Base-by-base conservation (phyloP, 2,329 filamentous ascomycete genomes). In the Raffaelea albimanens region DNA sequence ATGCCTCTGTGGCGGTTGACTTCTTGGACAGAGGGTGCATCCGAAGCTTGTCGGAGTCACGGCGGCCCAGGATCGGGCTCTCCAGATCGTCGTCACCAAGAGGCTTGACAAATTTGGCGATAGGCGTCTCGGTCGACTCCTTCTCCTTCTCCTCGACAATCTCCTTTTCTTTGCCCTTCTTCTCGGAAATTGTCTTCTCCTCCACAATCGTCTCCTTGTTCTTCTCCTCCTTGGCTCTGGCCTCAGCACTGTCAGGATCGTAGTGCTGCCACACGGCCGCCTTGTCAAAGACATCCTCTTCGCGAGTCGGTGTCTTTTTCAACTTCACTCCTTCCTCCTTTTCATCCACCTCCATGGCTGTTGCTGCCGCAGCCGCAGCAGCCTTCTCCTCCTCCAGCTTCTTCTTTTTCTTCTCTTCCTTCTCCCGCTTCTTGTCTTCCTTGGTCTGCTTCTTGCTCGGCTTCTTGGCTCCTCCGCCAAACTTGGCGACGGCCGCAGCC, bases 381-480 rank as follows among this genome's bases (percentile, higher is more conserved):
- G 31, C 9, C 22, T 41, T 41, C 40, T 44, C 42, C 20, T 44
- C 18, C 14, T 43, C 40, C 21, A 22, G 16, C n/a, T 23, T 21
- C 31, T 41, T 39, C 5, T 23, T 34, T 44, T 44, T 46, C 33
- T 51, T 43, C 13, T 46, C 46, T 25, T 33, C 46, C 13, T 49
- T 44, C 2, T 23, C 25, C 5, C 5, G 10, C 14, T 20, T 31
- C 39, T 34, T 39, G 31, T 39, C 54, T 10, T 45, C 21, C 19
- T 16, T 43, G 8, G 2, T 25, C 34, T 59, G 54, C 16, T 65
- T 34, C 8, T 52, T 52, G 50, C 63, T 69, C 50, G 63, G 64
- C 40, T 49, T 63, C 67, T 51, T 61, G 63, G 5, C 52, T 52
- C 56, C 60, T 19, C 59, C 61, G 51, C 63, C n/a, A n/a, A 14